Base-by-base conservation (phyloP, 176 grass and related monocot species). In the Juncus inflexus region DNA sequence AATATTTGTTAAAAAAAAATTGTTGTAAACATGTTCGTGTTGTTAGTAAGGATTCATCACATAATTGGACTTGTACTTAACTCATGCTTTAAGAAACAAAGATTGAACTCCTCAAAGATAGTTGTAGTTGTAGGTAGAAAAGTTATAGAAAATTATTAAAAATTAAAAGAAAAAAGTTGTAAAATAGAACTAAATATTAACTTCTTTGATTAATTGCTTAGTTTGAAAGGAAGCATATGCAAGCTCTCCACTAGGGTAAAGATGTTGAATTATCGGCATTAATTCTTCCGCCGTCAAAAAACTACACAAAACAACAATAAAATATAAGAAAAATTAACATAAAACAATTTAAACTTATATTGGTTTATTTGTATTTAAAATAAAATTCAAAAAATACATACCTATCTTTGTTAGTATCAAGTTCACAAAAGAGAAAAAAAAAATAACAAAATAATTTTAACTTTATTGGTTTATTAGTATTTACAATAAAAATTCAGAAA, bases 251-350 rank as follows among this genome's bases (percentile, higher is more conserved):
- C 81, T 67, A 6, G 68, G 63, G 47, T 74, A 38, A 37, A 75
- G 75, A 12, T 40, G 28, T 36, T 78, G 62, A 4, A 83, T 38
- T 52, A 79, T 62, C 7, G 75, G 81, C 62, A 50, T 78, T 9
- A 78, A 43, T 78, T 84, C 76, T 64, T 79, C 81, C 41, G 70
- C 63, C 42, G 63, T 74, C 68, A 83, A 28, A 78, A 58, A 59
- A 5, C 81, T 83, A 52, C 5, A 75, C 13, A 63, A 1, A 15
- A 36, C 9, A 36, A 6, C 3, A 65, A 4, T 0, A 15, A 50
- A 2, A 37, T 61, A 9, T 36, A 58, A 52, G 19, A 43, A 61
- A 28, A 28, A 28, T 65, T 19, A 15, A 37, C 49, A 67, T 12
- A 15, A 57, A 42, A 4, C 36, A 13, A 37, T 47, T 5, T 47